A percentile compares a stretch with the other conserved stretches of the same genome.
Evolutionary conservation across 108 stramenopile species (phyloP).

Genomic region (Nitzschia sp.): DNA sequence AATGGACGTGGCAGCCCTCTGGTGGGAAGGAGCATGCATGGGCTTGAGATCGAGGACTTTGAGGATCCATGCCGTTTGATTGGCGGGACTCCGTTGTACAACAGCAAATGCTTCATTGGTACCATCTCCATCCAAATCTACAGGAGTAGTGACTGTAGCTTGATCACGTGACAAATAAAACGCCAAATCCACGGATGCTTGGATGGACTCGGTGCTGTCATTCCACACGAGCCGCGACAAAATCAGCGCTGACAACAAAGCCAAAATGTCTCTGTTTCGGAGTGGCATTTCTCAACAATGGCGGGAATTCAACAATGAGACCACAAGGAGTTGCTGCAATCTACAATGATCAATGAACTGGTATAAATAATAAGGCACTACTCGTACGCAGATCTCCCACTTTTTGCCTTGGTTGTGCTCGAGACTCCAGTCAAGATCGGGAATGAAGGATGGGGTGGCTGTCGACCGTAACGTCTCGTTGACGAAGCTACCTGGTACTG

Average conservation of each 20-base stretch:
- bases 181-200: slow-evolving; percentile 55
- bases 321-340: too few relatives aligned
- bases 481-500: too few relatives aligned
- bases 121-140: slow-evolving; percentile 86
- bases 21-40: slow-evolving; percentile 33
- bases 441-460: too few relatives aligned
- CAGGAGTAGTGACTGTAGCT: slow-evolving; percentile 37
- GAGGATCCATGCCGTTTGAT: slow-evolving; percentile 40
- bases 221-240: slow-evolving; percentile 44
- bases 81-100: slow-evolving; percentile 9
- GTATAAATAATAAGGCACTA: too few relatives aligned
- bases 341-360: too few relatives aligned
- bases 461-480: too few relatives aligned
- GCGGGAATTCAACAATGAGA: too few relatives aligned
- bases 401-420: too few relatives aligned
- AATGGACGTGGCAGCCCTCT: slow-evolving; percentile 5
- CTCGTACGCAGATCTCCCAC: too few relatives aligned
- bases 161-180: slow-evolving; percentile 59
- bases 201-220: slow-evolving; percentile 45
- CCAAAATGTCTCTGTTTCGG: slow-evolving; percentile 51
- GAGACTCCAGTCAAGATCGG: too few relatives aligned
- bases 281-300: slow-evolving; percentile 42
- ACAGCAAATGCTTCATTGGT: slow-evolving; percentile 70
- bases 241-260: slow-evolving; percentile 30
- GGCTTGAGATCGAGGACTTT: slow-evolving; percentile 72